Percentiles rank a stretch among this genome's conserved stretches.
phyloP scores from a whole-genome alignment of 805 yeast species.

The Yarrowia deformans region DNA sequence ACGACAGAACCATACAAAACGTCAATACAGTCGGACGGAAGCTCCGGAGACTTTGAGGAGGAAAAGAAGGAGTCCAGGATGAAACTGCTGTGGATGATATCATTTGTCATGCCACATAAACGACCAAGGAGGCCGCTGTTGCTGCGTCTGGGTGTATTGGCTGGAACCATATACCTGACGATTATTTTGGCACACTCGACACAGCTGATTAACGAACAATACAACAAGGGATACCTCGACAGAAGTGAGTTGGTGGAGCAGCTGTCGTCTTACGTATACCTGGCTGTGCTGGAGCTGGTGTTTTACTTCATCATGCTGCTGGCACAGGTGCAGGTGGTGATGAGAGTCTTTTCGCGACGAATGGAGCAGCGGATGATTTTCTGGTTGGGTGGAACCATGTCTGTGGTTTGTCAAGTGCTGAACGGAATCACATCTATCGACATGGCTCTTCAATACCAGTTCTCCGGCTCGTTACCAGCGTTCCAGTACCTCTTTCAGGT shows the following conservation, averaged over 20 bases:
- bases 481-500: slow-evolving; percentile 77
- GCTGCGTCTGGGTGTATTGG: slow-evolving; percentile 40
- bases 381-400: slow-evolving; percentile 62
- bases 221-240: slow-evolving; percentile 52
- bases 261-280: slow-evolving; percentile 56
- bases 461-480: slow-evolving; percentile 56
- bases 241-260: slow-evolving; percentile 57
- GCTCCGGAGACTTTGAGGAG: background rate
- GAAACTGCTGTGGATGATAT: slow-evolving; percentile 29
- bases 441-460: slow-evolving; percentile 50
- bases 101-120: slow-evolving; percentile 28
- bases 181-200: slow-evolving; percentile 60
- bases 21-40: slow-evolving; percentile 6
- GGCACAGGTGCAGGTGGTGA: slow-evolving; percentile 74
- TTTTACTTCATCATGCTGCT: slow-evolving; percentile 60
- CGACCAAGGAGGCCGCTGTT: slow-evolving; percentile 30
- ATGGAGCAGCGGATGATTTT: slow-evolving; percentile 71
- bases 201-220: slow-evolving; percentile 57
- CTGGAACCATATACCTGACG: slow-evolving; percentile 54
- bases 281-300: slow-evolving; percentile 65
- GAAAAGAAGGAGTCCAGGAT: slow-evolving; percentile 14
- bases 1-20: background rate
- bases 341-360: slow-evolving; percentile 70
- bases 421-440: slow-evolving; percentile 63
- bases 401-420: slow-evolving; percentile 64